Percentiles rank a stretch among this genome's conserved stretches.
phyloP scores from a whole-genome alignment of 495 filamentous ascomycete species.

The Xylaria longipes region DNA sequence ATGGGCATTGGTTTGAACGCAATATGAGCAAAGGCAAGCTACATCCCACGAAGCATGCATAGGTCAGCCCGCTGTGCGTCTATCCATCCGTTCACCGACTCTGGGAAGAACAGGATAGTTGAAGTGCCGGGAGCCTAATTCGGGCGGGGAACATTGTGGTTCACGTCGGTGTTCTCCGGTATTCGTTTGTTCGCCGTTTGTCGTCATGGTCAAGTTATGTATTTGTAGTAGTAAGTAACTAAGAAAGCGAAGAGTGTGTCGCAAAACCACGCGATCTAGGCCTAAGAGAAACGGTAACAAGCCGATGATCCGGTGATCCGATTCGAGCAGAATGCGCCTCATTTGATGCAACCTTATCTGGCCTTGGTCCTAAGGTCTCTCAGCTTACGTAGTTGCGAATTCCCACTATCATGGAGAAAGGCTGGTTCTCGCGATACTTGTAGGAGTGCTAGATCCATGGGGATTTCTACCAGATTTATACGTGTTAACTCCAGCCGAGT shows the following conservation, averaged over 20 bases:
- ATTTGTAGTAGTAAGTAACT: not conserved
- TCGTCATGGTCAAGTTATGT: not conserved
- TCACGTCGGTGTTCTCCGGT: not conserved
- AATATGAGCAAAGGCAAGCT: conserved; percentile 7
- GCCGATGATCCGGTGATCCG: not conserved
- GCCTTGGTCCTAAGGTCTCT: not conserved
- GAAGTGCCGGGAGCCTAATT: not conserved
- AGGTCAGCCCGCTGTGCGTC: not conserved
- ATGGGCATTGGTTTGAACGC: not conserved
- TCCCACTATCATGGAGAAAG: not conserved
- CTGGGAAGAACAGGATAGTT: not conserved
- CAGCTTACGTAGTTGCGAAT: not conserved
- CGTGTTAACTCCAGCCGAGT: not conserved
- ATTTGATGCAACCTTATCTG: not conserved
- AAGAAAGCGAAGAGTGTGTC: not conserved
- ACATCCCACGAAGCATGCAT: conserved; percentile 15
- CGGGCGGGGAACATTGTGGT: not conserved
- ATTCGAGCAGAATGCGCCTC: not conserved
- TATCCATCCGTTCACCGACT: not conserved
- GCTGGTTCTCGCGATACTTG: not conserved
- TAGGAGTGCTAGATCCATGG: not conserved
- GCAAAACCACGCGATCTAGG: not conserved
- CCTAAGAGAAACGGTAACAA: not conserved
- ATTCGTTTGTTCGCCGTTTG: conserved; percentile 5
- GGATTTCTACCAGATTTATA: not conserved